Base-by-base conservation (phyloP, 2,329 filamentous ascomycete species). In the Pseudogymnoascus sp. region DNA sequence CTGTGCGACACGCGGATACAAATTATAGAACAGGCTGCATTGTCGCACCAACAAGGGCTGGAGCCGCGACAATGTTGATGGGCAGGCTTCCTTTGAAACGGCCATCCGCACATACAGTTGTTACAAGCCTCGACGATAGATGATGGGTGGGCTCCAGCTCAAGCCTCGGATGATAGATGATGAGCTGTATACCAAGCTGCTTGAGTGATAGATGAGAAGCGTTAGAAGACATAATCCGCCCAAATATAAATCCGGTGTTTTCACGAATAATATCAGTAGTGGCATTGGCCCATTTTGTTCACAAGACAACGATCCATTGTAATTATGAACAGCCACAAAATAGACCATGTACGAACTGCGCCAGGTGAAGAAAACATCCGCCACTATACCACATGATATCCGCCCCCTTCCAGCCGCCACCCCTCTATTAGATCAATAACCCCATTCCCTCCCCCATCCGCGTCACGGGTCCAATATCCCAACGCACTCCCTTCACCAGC, bases 331-430 rank as follows among this genome's bases (percentile, higher is more conserved):
- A 55, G 49, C 28, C 16, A 12, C 16, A 21, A 55, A 55, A 55
- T 55, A 55, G 49, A 55, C 49, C 28, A 33, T 55, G 18, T 55
- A 55, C 49, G 49, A 55, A 33, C 49, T 55, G 28, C 49, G 49
- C 49, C 49, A 55, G 49, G 49, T 55, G 49, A 55, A 55, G 49
- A 55, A 55, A 55, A 33, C 49, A 33, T 55, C 49, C 49, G 49
- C 49, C 49, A 55, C 49, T 33, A 33, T 16, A 55, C 49, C 28
- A 31, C n/a, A 33, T 55, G 49, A 55, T 55, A 55, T 21, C 16
- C 49, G 4, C 28, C 49, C 49, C 45, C 9, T 33, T 18, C 25
- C n/a, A 18, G 1, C 49, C 49, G 4, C n/a, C n/a, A 33, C 28
- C 8, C 16, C 49, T 55, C 28, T 33, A 55, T 55, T 55, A 55